These are phyloP conservation scores for Ramichloridium luteum DNA, from an alignment of 2,329 filamentous ascomycete species.

Conservation along the genomic window DNA sequence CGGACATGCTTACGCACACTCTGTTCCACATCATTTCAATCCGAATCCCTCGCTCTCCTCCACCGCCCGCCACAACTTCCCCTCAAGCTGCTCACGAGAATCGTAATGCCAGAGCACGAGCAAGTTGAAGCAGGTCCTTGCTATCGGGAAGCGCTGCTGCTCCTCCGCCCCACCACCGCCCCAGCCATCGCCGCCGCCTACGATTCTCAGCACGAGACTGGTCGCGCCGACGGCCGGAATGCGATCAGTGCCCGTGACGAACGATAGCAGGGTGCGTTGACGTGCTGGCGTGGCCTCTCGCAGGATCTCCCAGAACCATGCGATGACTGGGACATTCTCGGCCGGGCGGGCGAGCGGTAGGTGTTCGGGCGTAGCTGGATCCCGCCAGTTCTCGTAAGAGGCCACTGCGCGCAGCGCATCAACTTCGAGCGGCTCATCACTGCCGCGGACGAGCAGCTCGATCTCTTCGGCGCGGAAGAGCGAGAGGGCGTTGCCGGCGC, in stretches of 20 bases:
- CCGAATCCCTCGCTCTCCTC: conserved; percentile 85
- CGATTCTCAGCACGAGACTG: conserved; percentile 63
- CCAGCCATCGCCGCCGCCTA: conserved; percentile 49
- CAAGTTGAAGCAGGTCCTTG: conserved; percentile 84
- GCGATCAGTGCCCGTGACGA: conserved; percentile 81
- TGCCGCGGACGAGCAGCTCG: conserved; percentile 73
- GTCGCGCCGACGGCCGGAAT: conserved; percentile 81
- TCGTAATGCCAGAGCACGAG: conserved; percentile 63
- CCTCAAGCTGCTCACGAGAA: conserved; percentile 54
- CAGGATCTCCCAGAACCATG: conserved; percentile 86
- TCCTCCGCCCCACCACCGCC: conserved; percentile 40
- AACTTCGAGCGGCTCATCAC: conserved; percentile 73
- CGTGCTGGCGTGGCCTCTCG: conserved; percentile 49
- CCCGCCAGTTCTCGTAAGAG: conserved; percentile 66
- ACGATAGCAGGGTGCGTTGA: conserved; percentile 68
- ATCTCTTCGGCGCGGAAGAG: conserved; percentile 87
- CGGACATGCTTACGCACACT: no score
- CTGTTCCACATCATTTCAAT: no score
- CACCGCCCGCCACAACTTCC: conserved; percentile 73
- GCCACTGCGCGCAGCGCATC: conserved; percentile 62
- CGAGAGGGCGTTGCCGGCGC: conserved; percentile 73
- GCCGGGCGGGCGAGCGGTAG: conserved; percentile 29
- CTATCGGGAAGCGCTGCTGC: conserved; percentile 63
- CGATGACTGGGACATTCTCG: conserved; percentile 53
- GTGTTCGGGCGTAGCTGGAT: conserved; percentile 25